These are phyloP conservation scores for Blumeria graminis DNA, from an alignment of 2,329 filamentous ascomycete species.

Conservation along the genomic window DNA sequence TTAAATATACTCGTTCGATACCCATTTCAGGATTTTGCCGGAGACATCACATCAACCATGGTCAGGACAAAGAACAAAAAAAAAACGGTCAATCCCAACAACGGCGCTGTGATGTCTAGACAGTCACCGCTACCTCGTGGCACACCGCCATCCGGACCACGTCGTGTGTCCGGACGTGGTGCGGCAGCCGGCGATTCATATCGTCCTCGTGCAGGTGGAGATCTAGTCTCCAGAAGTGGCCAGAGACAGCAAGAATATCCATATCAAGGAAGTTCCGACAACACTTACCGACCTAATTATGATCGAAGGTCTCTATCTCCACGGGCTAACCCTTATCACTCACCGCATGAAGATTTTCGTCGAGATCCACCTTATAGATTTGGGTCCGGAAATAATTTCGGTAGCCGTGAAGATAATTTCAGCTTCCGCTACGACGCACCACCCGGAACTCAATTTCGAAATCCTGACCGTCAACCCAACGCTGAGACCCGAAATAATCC, in stretches of 20 bases:
- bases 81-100: neutral
- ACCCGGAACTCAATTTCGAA: constrained; percentile 10
- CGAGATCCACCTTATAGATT: constrained; percentile 2
- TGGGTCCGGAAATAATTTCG: neutral
- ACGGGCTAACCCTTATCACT: constrained; percentile 1
- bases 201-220: constrained; percentile 3
- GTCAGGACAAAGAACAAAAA: neutral
- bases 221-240: constrained; percentile 3
- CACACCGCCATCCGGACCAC: constrained; percentile 6
- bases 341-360: neutral
- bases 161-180: neutral
- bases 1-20: neutral
- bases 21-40: neutral
- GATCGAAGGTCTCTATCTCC: neutral
- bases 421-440: constrained; percentile 14
- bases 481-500: constrained; percentile 5
- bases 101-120: constrained; percentile 9
- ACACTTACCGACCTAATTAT: neutral
- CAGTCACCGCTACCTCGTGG: constrained; percentile 12
- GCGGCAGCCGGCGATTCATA: constrained; percentile 5
- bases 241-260: constrained; percentile 4
- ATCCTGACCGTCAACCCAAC: constrained; percentile 5
- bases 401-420: constrained; percentile 8
- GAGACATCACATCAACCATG: neutral
- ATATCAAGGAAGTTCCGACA: constrained; percentile 3